These are phyloP conservation scores for Potentilla sterilis DNA, from an alignment of 306 rosid genomes.

Conservation along the genomic window DNA sequence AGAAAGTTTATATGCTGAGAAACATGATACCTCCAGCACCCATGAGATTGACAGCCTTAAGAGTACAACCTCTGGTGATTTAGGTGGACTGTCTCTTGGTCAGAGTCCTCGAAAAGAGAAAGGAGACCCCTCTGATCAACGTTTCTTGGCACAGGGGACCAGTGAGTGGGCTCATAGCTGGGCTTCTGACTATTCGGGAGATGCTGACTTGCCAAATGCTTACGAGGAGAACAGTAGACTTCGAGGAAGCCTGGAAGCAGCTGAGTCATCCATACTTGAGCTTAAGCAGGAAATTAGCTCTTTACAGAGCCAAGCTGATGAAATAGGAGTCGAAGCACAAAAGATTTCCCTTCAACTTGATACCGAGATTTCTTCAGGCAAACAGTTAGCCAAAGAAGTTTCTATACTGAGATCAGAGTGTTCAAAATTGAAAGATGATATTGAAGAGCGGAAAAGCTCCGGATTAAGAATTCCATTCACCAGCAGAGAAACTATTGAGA, in stretches of 20 bases:
- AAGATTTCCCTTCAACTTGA: slow-evolving; percentile 63
- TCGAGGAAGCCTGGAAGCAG: slow-evolving; percentile 67
- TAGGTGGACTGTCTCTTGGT: slow-evolving; percentile 54
- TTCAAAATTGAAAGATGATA: slow-evolving; percentile 69
- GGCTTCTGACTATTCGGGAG: slow-evolving; percentile 61
- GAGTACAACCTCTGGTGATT: slow-evolving; percentile 65
- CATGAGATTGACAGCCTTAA: slow-evolving; percentile 81
- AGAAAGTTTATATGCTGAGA: slow-evolving; percentile 78
- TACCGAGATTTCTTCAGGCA: slow-evolving; percentile 78
- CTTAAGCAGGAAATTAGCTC: slow-evolving; percentile 64
- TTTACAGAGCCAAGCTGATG: slow-evolving; percentile 72
- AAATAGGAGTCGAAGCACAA: slow-evolving; percentile 62
- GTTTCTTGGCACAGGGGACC: slow-evolving; percentile 43
- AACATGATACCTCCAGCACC: slow-evolving; percentile 64
- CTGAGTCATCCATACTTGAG: slow-evolving; percentile 71
- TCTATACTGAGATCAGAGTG: slow-evolving; percentile 67
- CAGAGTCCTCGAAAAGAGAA: slow-evolving; percentile 70
- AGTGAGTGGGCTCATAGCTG: slow-evolving; percentile 75
- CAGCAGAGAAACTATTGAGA: slow-evolving; percentile 40
- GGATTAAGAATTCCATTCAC: slow-evolving; percentile 45
- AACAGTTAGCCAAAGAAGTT: slow-evolving; percentile 71
- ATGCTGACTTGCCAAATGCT: slow-evolving; percentile 51
- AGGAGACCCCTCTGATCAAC: slow-evolving; percentile 56
- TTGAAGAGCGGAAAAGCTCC: slow-evolving; percentile 50
- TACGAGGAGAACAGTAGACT: slow-evolving; percentile 67